Conservation (phyloP, 805 yeast species). For the Lipomyces starkeyi region DNA sequence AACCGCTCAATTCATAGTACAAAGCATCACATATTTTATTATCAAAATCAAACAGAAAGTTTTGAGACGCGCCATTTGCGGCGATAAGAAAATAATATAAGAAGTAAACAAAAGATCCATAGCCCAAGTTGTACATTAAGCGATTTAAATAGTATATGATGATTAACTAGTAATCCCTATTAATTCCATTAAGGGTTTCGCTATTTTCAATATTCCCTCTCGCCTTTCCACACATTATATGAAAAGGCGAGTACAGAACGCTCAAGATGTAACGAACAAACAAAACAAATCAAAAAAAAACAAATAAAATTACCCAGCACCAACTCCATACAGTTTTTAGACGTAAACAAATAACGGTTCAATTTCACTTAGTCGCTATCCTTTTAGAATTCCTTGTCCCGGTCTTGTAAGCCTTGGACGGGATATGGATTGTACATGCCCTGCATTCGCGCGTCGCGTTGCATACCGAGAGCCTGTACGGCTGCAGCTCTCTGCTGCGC, state of each 20-base stretch:
- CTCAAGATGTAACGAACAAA: neutral
- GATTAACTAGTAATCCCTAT: neutral
- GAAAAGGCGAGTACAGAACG: neutral
- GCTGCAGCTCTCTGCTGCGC: slow-evolving; percentile 24
- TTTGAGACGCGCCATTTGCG: neutral
- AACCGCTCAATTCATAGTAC: neutral
- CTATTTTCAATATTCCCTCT: neutral
- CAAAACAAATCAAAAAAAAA: slow-evolving; percentile 2
- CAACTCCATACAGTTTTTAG: slow-evolving; percentile 6
- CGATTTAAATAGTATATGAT: neutral
- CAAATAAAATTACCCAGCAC: neutral
- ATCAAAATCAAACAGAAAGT: neutral
- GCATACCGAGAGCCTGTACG: slow-evolving; percentile 28
- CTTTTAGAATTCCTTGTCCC: slow-evolving; percentile 32
- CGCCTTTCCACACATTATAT: neutral
- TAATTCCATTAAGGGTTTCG: neutral
- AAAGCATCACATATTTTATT: neutral
- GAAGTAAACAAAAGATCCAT: neutral
- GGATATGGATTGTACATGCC: slow-evolving; percentile 34
- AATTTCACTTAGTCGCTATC: neutral
- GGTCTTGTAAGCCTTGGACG: slow-evolving; percentile 33
- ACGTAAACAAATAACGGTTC: slow-evolving; percentile 1
- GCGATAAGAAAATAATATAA: no score
- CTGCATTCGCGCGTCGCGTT: slow-evolving; percentile 20
- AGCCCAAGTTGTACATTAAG: neutral